These are phyloP conservation scores for Rhododendron ovatum DNA, from an alignment of 148 eudicot genomes.

Conservation along the genomic window DNA sequence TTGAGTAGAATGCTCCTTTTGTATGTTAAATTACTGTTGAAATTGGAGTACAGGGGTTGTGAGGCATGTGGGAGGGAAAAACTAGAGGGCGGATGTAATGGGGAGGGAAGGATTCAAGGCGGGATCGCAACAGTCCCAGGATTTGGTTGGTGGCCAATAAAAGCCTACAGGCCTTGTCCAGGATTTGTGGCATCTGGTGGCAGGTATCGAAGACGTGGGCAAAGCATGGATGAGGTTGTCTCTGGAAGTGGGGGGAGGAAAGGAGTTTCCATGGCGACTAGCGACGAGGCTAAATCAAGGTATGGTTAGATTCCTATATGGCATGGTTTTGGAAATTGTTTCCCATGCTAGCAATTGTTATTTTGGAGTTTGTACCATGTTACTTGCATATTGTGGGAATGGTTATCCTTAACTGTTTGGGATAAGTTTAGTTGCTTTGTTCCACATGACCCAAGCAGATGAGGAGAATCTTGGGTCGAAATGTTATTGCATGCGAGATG, in stretches of 20 bases:
- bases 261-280: slow-evolving; percentile 20
- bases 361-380: background rate
- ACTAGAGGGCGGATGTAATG: slow-evolving; percentile 77
- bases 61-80: slow-evolving; percentile 71
- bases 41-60: slow-evolving; percentile 39
- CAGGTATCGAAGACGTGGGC: slow-evolving; percentile 72
- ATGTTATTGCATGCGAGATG: background rate
- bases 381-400: too few relatives aligned
- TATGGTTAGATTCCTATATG: slow-evolving; percentile 12
- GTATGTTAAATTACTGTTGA: background rate
- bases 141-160: slow-evolving; percentile 99
- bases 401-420: background rate
- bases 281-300: slow-evolving; percentile 37
- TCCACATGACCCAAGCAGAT: background rate
- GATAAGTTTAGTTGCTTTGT: background rate
- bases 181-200: slow-evolving; percentile 83
- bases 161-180: slow-evolving; percentile 96
- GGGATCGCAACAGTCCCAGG: slow-evolving; percentile 92
- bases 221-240: slow-evolving; percentile 88
- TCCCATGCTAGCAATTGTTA: background rate
- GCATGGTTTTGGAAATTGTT: background rate
- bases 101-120: slow-evolving; percentile 95
- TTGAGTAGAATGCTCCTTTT: background rate
- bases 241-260: slow-evolving; percentile 41
- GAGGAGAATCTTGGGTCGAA: background rate